Base-by-base conservation (phyloP, 257 asterid species). In the Solanum ahanhuiri region DNA sequence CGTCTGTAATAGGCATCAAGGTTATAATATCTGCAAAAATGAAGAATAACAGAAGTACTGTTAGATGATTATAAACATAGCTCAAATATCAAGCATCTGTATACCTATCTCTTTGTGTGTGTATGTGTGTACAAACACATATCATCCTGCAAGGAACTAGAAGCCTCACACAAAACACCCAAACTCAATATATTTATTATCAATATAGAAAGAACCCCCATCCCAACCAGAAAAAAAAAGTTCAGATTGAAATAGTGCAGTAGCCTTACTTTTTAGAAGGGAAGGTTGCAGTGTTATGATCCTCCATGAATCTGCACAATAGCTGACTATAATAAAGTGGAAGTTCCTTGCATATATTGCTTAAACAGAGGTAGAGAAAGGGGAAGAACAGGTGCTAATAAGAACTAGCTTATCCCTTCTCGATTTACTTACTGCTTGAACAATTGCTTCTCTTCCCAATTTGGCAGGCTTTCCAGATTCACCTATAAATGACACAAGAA, bases 231-330 rank as follows among this genome's bases (percentile, higher is more conserved):
- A 82, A 41, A 48, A 71, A n/a, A 30, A 72, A 23, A 54, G 9
- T 54, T 17, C 15, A 41, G 82, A 39, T 73, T 43, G 83, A 66
- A 84, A 87, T 25, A 72, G 70, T 81, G 83, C 82, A 88, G 88
- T 48, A 69, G 48, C 82, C 98, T 94, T 87, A 97, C 98, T 94
- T 97, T 90, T 93, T 97, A 33, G 98, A 94, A 83, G 99, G 98
- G 89, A 97, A 97, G 57, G 99, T 97, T 87, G 96, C 99, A 14
- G 99, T 97, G 79, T 97, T 97, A 92, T 97, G 99, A 90, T 97
- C 99, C 91, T 97, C 99, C 98, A 95, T 95, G 93, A 95, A 97
- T 87, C 98, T 97, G 98, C 91, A 86, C 45, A 76, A 51, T 76
- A 87, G 69, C 86, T 25, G 43, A 85, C 69, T 43, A 23, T 63